phyloP scores from a whole-genome alignment of 768 basidiomycete species.

The Butyriboletus loyo region DNA sequence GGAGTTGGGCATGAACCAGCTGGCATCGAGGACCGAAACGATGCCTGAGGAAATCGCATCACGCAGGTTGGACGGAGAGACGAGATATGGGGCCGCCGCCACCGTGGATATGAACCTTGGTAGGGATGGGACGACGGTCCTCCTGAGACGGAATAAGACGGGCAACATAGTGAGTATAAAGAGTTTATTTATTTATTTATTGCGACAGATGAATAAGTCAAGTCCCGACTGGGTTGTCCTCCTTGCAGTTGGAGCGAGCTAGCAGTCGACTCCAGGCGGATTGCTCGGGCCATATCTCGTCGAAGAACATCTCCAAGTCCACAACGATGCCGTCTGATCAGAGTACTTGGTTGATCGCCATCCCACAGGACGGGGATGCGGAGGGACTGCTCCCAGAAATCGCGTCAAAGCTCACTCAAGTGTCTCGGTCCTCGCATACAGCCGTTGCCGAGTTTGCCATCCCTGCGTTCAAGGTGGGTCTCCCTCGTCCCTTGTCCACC shows the following conservation, averaged over 20 bases:
- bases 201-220: not conserved
- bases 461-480: slow-evolving; percentile 84
- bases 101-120: slow-evolving; percentile 38
- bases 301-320: slow-evolving; percentile 3
- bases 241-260: not conserved
- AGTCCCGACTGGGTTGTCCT: slow-evolving; percentile 11
- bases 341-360: slow-evolving; percentile 88
- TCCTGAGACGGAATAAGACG: slow-evolving; percentile 9
- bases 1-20: slow-evolving; percentile 94
- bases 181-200: slow-evolving; percentile 19
- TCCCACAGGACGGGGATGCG: slow-evolving; percentile 83
- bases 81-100: slow-evolving; percentile 42
- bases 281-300: slow-evolving; percentile 2
- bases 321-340: slow-evolving; percentile 90
- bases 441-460: slow-evolving; percentile 66
- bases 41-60: slow-evolving; percentile 34
- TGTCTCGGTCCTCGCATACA: slow-evolving; percentile 47
- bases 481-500: not conserved
- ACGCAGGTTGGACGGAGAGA: slow-evolving; percentile 50
- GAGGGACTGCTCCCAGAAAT: slow-evolving; percentile 71
- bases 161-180: not conserved
- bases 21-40: slow-evolving; percentile 61
- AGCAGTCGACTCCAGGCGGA: not conserved
- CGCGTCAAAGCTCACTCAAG: slow-evolving; percentile 55
- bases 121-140: not conserved